phyloP scores from a whole-genome alignment of 192 early-diverging fungal species.

The Hyaloraphidium curvatum region DNA sequence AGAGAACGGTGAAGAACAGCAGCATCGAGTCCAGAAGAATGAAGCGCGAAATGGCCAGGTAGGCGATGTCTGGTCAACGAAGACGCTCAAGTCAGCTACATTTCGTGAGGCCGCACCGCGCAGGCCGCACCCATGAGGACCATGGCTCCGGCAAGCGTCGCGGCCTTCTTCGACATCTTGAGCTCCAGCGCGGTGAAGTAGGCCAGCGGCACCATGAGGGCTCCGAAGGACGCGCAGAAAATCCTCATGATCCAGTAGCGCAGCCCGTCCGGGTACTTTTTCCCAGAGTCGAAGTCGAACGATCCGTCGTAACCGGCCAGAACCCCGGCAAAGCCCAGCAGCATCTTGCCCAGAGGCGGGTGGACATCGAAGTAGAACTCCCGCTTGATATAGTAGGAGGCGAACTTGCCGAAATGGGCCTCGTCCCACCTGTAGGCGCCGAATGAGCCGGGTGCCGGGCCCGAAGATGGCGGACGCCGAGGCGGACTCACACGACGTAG shows the following conservation, averaged over 20 bases:
- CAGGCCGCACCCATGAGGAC: conserved; percentile 44
- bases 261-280: conserved; percentile 54
- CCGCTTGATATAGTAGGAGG: conserved; percentile 72
- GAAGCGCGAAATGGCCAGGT: conserved; percentile 62
- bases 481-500: neutral
- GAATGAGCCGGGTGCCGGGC: no score
- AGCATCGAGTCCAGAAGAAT: conserved; percentile 92
- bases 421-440: neutral
- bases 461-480: no score
- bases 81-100: neutral
- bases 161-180: conserved; percentile 39
- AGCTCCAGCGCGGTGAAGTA: conserved; percentile 70
- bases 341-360: conserved; percentile 93
- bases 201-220: conserved; percentile 67
- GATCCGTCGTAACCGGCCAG: conserved; percentile 71
- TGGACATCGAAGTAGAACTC: conserved; percentile 98
- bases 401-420: conserved; percentile 55
- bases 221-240: conserved; percentile 75
- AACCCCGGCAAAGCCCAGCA: conserved; percentile 65
- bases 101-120: neutral
- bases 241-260: conserved; percentile 78
- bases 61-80: conserved; percentile 38
- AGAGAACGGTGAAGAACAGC: conserved; percentile 60
- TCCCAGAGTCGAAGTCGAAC: conserved; percentile 66
- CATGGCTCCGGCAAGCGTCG: conserved; percentile 57